Evolutionary conservation across 2,329 filamentous ascomycete genomes (phyloP).

Genomic region (Fusarium sp.): DNA sequence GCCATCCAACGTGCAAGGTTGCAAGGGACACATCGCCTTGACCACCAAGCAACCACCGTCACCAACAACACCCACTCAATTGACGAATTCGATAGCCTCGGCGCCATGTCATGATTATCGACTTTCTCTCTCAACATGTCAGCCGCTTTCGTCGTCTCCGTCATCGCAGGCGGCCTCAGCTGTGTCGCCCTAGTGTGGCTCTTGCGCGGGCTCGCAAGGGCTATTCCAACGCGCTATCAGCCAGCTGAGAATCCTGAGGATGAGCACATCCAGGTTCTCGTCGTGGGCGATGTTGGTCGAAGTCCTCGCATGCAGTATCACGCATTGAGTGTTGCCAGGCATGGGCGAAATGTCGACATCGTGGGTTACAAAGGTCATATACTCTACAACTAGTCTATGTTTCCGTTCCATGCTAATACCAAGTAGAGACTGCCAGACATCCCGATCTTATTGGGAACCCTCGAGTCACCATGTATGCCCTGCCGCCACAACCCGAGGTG

Average conservation of each 20-base stretch:
- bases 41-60: constrained; percentile 15
- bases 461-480: constrained; percentile 79
- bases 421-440: constrained; percentile 83
- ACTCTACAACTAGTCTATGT: neutral
- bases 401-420: constrained; percentile 17
- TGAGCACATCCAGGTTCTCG: constrained; percentile 81
- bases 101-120: constrained; percentile 28
- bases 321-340: constrained; percentile 89
- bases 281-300: constrained; percentile 94
- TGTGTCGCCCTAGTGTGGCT: constrained; percentile 52
- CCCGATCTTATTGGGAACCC: constrained; percentile 81
- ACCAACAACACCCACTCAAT: constrained; percentile 9
- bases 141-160: constrained; percentile 53
- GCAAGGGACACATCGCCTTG: constrained; percentile 41
- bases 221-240: constrained; percentile 55
- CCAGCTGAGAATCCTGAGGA: constrained; percentile 55
- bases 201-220: constrained; percentile 38
- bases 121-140: constrained; percentile 37
- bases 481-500: constrained; percentile 77
- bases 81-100: constrained; percentile 23
- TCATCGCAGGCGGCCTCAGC: constrained; percentile 54
- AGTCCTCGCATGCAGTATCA: constrained; percentile 99
- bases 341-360: constrained; percentile 85
- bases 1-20: neutral
- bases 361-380: constrained; percentile 86